Base-by-base conservation (phyloP, 306 rosid genomes). In the Abrus precatorius region DNA sequence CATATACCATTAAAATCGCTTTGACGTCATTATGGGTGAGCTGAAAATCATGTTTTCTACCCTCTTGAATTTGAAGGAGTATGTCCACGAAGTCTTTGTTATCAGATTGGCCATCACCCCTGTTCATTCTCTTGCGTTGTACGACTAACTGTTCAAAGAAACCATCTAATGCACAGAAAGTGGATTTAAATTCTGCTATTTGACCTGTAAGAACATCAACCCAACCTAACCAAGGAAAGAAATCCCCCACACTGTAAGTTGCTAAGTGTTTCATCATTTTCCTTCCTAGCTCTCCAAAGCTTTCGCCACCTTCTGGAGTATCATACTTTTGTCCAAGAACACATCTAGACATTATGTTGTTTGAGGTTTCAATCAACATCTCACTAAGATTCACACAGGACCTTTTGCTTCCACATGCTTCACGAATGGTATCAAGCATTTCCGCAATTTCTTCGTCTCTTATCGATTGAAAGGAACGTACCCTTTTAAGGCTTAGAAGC, bases 221-320 rank as follows among this genome's bases (percentile, higher is more conserved):
- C 91, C 91, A 88, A 13, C 76, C 33, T 53, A 88, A 68, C 5
- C 28, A 63, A 57, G 87, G 90, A 55, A 74, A 87, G 53, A 38
- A 77, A 77, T 91, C 87, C 30, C 86, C 83, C 3, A 85, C 55
- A 10, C 82, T 13, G n/a, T 82, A 87, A 30, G 74, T 40, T 32
- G 3, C 0, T 0, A 85, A 0, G 0, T 30, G 57, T 3, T 0
- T 14, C 80, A 14, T 0, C 9, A 44, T 2, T 50, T 29, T 82
- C 34, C 74, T 88, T 1, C 79, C 4, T 1, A 78, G 0, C 9
- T 69, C 70, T 12, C 76, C 76, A 49, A 78, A 75, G 14, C 66
- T 48, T 6, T 14, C 38, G 8, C 7, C 8, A 38, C 75, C 57
- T 3, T 74, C 80, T 30, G 28, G 32, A 3, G 52, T 55, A 1